These are phyloP conservation scores for Pichia kudriavzevii DNA, from an alignment of 1,139 yeast species.

Conservation along the genomic window DNA sequence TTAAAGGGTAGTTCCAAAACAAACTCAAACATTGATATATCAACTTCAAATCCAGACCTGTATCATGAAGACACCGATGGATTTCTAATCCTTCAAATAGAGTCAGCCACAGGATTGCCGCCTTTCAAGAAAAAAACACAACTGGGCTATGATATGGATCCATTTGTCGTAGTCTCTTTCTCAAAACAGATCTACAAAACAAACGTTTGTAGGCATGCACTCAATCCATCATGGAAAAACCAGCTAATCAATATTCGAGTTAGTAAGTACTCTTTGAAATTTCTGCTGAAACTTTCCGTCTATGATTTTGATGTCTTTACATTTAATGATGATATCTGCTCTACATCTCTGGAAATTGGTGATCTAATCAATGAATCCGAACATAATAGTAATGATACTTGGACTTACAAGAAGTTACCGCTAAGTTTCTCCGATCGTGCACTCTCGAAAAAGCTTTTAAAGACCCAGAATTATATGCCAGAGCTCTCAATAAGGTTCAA, in stretches of 20 bases:
- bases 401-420: constrained; percentile 14
- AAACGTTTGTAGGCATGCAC: constrained; percentile 74
- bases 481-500: constrained; percentile 52
- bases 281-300: constrained; percentile 52
- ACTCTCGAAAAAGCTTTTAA: constrained; percentile 6
- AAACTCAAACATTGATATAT: not conserved
- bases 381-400: constrained; percentile 5
- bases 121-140: constrained; percentile 54
- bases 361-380: constrained; percentile 15
- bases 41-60: constrained; percentile 3
- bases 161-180: constrained; percentile 85
- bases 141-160: constrained; percentile 90
- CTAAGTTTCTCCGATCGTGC: constrained; percentile 58
- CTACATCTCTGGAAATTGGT: constrained; percentile 35
- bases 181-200: constrained; percentile 87
- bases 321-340: constrained; percentile 75
- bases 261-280: constrained; percentile 49
- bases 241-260: constrained; percentile 61
- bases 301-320: constrained; percentile 82
- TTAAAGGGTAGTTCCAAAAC: not conserved
- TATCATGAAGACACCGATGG: constrained; percentile 29
- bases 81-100: constrained; percentile 67
- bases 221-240: constrained; percentile 75
- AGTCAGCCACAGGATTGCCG: constrained; percentile 65
- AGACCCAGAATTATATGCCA: constrained; percentile 40